Percentiles rank a stretch among this genome's conserved stretches.
Conservation (phyloP, 1,139 yeast genomes). For the Debaryomyces sp. region DNA sequence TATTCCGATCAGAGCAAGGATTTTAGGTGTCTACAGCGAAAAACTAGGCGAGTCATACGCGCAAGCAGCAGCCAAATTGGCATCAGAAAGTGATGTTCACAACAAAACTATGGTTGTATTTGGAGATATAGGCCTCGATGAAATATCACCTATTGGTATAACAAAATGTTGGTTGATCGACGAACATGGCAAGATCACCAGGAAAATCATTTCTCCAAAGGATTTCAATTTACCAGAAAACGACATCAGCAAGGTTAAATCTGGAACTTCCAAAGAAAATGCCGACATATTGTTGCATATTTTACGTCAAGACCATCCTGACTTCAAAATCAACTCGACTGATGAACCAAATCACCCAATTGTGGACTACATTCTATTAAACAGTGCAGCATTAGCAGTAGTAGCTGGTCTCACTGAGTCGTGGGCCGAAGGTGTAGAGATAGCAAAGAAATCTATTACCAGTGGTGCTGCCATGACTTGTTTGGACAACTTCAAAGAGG, state of each 20-base stretch:
- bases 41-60: slow-evolving; percentile 83
- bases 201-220: slow-evolving; percentile 51
- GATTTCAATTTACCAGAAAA: slow-evolving; percentile 86
- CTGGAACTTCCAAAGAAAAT: slow-evolving; percentile 87
- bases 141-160: slow-evolving; percentile 84
- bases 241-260: slow-evolving; percentile 62
- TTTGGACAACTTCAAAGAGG: slow-evolving; percentile 56
- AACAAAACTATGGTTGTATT: slow-evolving; percentile 81
- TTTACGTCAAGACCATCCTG: slow-evolving; percentile 52
- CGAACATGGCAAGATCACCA: slow-evolving; percentile 40
- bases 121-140: slow-evolving; percentile 91
- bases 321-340: slow-evolving; percentile 23
- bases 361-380: slow-evolving; percentile 83
- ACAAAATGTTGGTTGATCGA: slow-evolving; percentile 80
- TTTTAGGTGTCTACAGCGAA: slow-evolving; percentile 86
- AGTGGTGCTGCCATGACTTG: slow-evolving; percentile 68
- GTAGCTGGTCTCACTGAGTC: slow-evolving; percentile 66
- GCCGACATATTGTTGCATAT: slow-evolving; percentile 65
- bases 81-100: slow-evolving; percentile 43
- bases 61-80: slow-evolving; percentile 65
- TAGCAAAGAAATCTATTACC: slow-evolving; percentile 69
- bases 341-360: slow-evolving; percentile 55
- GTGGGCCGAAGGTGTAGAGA: slow-evolving; percentile 77
- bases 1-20: slow-evolving; percentile 76
- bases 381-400: slow-evolving; percentile 84